phyloP scores from a whole-genome alignment of 78 protist genomes.

The Dictyostelium discoideum region DNA sequence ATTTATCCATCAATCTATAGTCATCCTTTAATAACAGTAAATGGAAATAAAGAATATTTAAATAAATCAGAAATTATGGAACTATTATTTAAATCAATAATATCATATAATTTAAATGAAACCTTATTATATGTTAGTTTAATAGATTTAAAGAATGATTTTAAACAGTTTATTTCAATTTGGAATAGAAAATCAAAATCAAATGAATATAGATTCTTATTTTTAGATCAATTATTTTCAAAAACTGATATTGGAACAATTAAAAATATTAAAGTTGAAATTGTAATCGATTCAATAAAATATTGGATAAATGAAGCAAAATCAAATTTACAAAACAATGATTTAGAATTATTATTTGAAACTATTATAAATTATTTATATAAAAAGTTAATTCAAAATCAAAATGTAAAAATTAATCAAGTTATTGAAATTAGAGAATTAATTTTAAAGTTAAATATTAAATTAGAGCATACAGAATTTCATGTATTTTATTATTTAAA shows the following conservation, averaged over 20 bases:
- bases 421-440: background rate
- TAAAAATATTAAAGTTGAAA: background rate
- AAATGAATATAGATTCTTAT: background rate
- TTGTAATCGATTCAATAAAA: background rate
- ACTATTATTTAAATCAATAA: background rate
- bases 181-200: background rate
- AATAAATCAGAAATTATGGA: background rate
- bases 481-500: background rate
- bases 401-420: background rate
- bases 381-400: background rate
- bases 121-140: background rate
- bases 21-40: background rate
- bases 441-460: background rate
- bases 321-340: background rate
- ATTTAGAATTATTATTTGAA: background rate
- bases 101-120: background rate
- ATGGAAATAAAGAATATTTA: background rate
- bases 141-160: background rate
- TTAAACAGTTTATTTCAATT: background rate
- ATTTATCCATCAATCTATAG: background rate
- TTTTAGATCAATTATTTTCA: background rate
- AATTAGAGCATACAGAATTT: background rate
- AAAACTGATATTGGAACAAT: background rate
- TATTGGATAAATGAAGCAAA: background rate
- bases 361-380: background rate